phyloP scores from a whole-genome alignment of 768 basidiomycete species.

The Hypholoma fasciculare region DNA sequence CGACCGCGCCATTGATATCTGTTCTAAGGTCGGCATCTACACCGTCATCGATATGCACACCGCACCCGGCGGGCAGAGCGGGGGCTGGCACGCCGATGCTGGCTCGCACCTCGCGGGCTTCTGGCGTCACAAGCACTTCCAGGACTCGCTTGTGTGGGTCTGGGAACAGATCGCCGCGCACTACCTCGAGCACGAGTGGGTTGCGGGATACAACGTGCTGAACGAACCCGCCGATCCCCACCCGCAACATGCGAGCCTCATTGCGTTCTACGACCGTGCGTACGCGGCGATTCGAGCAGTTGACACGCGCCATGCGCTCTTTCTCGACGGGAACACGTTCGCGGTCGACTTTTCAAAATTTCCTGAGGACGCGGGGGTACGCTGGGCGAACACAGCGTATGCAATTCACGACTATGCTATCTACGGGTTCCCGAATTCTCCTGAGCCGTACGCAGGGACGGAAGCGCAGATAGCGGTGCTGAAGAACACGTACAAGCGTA shows the following conservation, averaged over 20 bases:
- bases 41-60: slow-evolving; percentile 83
- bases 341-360: slow-evolving; percentile 77
- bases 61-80: slow-evolving; percentile 71
- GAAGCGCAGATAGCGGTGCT: slow-evolving; percentile 53
- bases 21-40: slow-evolving; percentile 72
- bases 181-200: slow-evolving; percentile 76
- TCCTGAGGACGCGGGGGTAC: slow-evolving; percentile 51
- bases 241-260: slow-evolving; percentile 51
- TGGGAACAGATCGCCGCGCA: slow-evolving; percentile 74
- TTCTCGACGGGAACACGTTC: slow-evolving; percentile 84
- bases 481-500: slow-evolving; percentile 60
- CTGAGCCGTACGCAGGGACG: slow-evolving; percentile 55
- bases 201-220: slow-evolving; percentile 83
- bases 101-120: slow-evolving; percentile 68
- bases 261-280: slow-evolving; percentile 66
- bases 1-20: slow-evolving; percentile 72
- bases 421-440: slow-evolving; percentile 72
- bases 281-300: slow-evolving; percentile 69
- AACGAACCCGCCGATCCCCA: slow-evolving; percentile 78
- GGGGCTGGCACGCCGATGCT: slow-evolving; percentile 80
- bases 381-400: slow-evolving; percentile 72
- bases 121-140: slow-evolving; percentile 84
- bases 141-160: slow-evolving; percentile 74
- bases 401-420: slow-evolving; percentile 76
- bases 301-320: slow-evolving; percentile 71